phyloP scores from a whole-genome alignment of 768 basidiomycete genomes.

The Mycena chlorophos region DNA sequence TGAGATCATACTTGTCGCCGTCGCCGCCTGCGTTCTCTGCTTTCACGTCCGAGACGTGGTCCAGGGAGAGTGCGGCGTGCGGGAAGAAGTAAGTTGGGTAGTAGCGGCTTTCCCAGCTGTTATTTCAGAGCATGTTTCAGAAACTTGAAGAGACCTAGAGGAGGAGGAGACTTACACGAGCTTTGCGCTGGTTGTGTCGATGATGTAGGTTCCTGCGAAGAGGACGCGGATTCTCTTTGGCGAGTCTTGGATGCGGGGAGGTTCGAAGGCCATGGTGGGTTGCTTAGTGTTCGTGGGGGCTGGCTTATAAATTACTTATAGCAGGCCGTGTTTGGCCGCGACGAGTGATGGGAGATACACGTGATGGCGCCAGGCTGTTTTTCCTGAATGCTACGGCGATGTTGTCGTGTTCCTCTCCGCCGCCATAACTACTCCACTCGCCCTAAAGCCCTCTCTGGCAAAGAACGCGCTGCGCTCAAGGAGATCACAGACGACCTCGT shows the following conservation, averaged over 20 bases:
- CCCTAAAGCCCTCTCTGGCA: conserved; percentile 1
- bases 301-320: not conserved
- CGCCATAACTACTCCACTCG: not conserved
- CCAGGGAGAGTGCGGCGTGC: conserved; percentile 42
- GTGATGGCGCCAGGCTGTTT: not conserved
- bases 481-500: conserved; percentile 35
- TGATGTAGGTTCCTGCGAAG: conserved; percentile 49
- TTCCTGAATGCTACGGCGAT: not conserved
- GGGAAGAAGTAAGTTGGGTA: conserved; percentile 61
- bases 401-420: not conserved
- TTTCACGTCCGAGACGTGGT: conserved; percentile 39
- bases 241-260: conserved; percentile 45
- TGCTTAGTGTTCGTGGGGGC: not conserved
- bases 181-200: conserved; percentile 58
- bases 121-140: conserved; percentile 1
- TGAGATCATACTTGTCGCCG: conserved; percentile 46
- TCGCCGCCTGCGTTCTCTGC: conserved; percentile 29
- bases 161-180: conserved; percentile 48
- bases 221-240: conserved; percentile 55
- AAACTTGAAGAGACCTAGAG: not conserved
- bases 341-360: not conserved
- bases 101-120: conserved; percentile 54
- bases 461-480: conserved; percentile 16
- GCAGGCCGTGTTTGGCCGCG: no score
- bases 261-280: conserved; percentile 9